phyloP scores from a whole-genome alignment of 1,284 basidiomycete species.

The Boletus subluridellus region DNA sequence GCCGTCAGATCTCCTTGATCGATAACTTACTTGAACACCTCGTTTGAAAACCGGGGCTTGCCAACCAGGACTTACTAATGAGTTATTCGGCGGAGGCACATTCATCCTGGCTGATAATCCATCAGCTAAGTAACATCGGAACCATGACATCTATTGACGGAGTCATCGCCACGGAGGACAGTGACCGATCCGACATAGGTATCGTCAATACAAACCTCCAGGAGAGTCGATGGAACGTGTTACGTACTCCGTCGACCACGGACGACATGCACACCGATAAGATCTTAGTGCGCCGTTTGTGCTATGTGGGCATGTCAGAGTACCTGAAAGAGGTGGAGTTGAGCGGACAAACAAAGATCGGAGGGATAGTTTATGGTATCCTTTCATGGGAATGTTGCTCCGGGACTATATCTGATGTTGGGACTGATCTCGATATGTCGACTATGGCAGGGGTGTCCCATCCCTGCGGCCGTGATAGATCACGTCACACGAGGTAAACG shows the following conservation, averaged over 20 bases:
- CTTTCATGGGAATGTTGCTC: constrained; percentile 1
- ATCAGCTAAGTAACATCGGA: constrained; percentile 2
- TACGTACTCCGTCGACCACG: constrained; percentile 6
- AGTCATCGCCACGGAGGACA: not conserved
- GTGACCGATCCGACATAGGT: constrained; percentile 1
- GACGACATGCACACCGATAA: not conserved
- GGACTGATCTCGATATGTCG: constrained; percentile 8
- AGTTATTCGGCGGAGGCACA: not conserved
- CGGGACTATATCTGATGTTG: not conserved
- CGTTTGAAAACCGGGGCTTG: constrained; percentile 28
- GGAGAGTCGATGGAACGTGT: not conserved
- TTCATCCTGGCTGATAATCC: not conserved
- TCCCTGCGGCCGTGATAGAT: not conserved
- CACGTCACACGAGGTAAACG: constrained; percentile 13
- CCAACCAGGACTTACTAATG: constrained; percentile 1
- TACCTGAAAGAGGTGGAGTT: not conserved
- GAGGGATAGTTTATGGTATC: not conserved
- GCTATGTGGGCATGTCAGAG: not conserved
- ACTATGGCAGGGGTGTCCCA: not conserved
- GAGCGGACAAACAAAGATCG: not conserved
- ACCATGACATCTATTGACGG: constrained; percentile 1
- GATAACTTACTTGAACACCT: constrained; percentile 18
- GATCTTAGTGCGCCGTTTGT: not conserved
- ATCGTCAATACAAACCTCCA: not conserved
- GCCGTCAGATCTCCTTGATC: not conserved